Percentiles rank a stretch among this genome's conserved stretches.
phyloP scores from a whole-genome alignment of 345 rosid genomes.

The Fremontodendron californicum region DNA sequence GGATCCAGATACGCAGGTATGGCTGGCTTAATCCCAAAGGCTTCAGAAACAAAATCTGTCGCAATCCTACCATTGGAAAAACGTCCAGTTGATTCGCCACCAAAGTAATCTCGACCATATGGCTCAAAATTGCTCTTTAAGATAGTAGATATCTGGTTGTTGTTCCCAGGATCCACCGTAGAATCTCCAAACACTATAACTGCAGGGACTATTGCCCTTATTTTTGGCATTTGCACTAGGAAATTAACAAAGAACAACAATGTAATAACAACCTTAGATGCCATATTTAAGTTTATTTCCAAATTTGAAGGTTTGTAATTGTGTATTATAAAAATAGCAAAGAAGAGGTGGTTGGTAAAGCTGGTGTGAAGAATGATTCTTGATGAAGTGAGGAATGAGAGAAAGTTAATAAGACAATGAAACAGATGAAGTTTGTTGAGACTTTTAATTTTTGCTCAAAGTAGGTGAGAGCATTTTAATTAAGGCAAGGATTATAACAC shows the following conservation, averaged over 20 bases:
- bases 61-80: slow-evolving; percentile 74
- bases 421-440: slow-evolving; percentile 30
- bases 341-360: slow-evolving; percentile 27
- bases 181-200: slow-evolving; percentile 79
- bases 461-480: neutral
- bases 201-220: slow-evolving; percentile 47
- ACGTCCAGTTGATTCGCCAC: slow-evolving; percentile 60
- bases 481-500: neutral
- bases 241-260: slow-evolving; percentile 28
- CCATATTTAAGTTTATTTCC: slow-evolving; percentile 30
- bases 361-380: slow-evolving; percentile 26
- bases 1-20: slow-evolving; percentile 87
- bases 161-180: slow-evolving; percentile 76
- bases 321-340: neutral
- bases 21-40: slow-evolving; percentile 57
- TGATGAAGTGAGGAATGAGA: slow-evolving; percentile 10
- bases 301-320: neutral
- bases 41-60: slow-evolving; percentile 72
- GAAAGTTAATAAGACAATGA: neutral
- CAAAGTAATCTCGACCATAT: slow-evolving; percentile 70
- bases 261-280: slow-evolving; percentile 11
- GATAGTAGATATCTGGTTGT: slow-evolving; percentile 61
- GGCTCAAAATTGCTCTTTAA: slow-evolving; percentile 70
- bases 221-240: slow-evolving; percentile 28
- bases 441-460: slow-evolving; percentile 18